Base-by-base conservation (phyloP, 129 eudicot species). In the Centella asiatica region DNA sequence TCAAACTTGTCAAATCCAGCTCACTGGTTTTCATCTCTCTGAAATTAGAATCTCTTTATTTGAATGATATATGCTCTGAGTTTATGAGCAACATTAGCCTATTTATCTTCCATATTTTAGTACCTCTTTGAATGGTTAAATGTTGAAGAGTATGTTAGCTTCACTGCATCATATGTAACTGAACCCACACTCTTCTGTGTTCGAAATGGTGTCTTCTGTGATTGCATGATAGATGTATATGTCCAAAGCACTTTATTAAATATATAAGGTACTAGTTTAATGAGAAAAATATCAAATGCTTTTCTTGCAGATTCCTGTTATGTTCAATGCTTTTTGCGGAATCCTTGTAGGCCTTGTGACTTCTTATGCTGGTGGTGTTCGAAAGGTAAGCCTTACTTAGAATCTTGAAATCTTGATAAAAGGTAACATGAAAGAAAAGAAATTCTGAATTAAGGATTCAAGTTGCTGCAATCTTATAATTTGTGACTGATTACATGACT, bases 311-410 rank as follows among this genome's bases (percentile, higher is more conserved):
- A 79, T 93, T 68, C 99, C 99, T 68, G 89, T 88, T 49, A 44
- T 83, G 57, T 61, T 81, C 66, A 93, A 93, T 80, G 99, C 96
- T 78, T 81, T 85, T 76, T 96, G 99, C 53, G 99, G 97, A 56
- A 90, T 90, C 74, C 95, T 92, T 74, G 99, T 93, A 70, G 99
- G 99, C 28, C 92, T 93, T 24, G 92, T 87, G 65, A 93, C 99
- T 46, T 70, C 89, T 44, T 87, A 87, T 74, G 99, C 96, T 69
- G 99, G 96, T 62, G 96, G 99, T 42, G 96, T 93, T 42, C 73
- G 95, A 63, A 92, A 92, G 99, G 99, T 75, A 66, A 74, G 92
- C 76, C 59, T 53, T 1, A 60, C 22, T 24, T 2, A 28, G 2
- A 26, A 10, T 54, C 11, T 54, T 2, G 36, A 28, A 10, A 22